Base-by-base conservation (phyloP, 2,329 filamentous ascomycete genomes). In the Cadophora luteo-olivacea region DNA sequence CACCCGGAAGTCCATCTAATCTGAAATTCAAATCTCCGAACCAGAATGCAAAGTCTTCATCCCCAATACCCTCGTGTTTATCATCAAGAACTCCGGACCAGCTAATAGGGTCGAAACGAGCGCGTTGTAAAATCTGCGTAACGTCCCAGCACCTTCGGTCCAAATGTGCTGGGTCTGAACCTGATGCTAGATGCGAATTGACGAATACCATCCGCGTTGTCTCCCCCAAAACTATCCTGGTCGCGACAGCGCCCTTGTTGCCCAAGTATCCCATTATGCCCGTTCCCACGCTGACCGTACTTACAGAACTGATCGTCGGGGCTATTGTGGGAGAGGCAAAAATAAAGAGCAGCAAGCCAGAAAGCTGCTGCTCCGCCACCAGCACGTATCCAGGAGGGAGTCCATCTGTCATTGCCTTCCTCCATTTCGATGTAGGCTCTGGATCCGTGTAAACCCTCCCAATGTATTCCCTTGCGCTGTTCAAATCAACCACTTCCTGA, bases 11-110 rank as follows among this genome's bases (percentile, higher is more conserved):
- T 55, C 91, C 92, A 62, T 97, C 93, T 0, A 99, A 85, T 38
- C 96, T 89, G 77, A 97, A 99, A 78, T 99, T 99, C 52, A 99
- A 84, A 79, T 99, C 96, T 7, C 96, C 96, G 76, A 97, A 92
- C 93, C 95, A 98, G 76, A 99, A 97, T 0, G 90, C 89, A 80
- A 97, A 94, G 77, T 99, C 96, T 72, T 97, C 95, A 49, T 97
- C 92, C 0, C 93, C 94, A 72, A 99, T 90, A 45, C 84, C 87
- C 63, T 92, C 89, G 0, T 85, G 82, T 25, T 90, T 87, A n/a
- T 90, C 88, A 48, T 89, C 84, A 1, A 87, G 82, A 6, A 91
- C 87, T 9, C 92, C 89, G 0, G 86, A 83, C 68, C 91, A 86
- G 49, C 84, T 83, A 7, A 97, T 86, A 0, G 93, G 89, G 7